Base-by-base conservation (phyloP, 208 protist genomes). In the Leishmania tarentolae region DNA sequence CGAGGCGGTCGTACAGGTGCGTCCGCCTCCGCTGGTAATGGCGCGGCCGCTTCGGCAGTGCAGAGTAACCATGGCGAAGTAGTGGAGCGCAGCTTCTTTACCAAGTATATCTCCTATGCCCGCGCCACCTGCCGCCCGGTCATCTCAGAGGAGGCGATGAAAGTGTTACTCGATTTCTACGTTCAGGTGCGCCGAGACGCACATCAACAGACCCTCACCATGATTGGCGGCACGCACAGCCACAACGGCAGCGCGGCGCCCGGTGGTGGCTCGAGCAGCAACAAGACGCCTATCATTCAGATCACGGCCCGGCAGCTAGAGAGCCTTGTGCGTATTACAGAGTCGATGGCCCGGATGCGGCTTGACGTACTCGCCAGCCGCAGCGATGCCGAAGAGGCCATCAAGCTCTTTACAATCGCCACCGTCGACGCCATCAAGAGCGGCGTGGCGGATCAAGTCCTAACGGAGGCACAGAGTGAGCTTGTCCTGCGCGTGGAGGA, bases 231-330 rank as follows among this genome's bases (percentile, higher is more conserved):
- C 37, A 69, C 77, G 70, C 57, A 61, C 52, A 69, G 80, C 76
- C 72, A 69, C 47, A 71, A 37, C 61, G 68, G 71, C 53, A 61
- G 72, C n/a, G 50, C 50, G 19, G 50, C 50, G 4, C 50, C 65
- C 52, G 79, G 79, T 44, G 79, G 81, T 40, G 78, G 85, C 56
- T 79, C 76, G 13, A 77, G 78, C 71, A 87, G 83, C 71, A 72
- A 42, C n/a, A 84, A 88, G 61, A 84, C 88, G 7, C 92, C 94
- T 28, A 97, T 97, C 76, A 97, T 97, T 79, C 98, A 99, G 75
- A 98, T 99, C 77, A 99, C 99, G 8, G 96, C 99, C 17, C 92
- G 99, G 50, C 97, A 99, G 87, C 86, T 99, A 61, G 97, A 99
- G 83, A 97, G 96, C 63, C 79, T 99, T 24, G 94, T 99, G 61